Percentiles rank a stretch among this genome's conserved stretches.
phyloP scores from a whole-genome alignment of 148 eudicot species.

The Spergularia bocconei region DNA sequence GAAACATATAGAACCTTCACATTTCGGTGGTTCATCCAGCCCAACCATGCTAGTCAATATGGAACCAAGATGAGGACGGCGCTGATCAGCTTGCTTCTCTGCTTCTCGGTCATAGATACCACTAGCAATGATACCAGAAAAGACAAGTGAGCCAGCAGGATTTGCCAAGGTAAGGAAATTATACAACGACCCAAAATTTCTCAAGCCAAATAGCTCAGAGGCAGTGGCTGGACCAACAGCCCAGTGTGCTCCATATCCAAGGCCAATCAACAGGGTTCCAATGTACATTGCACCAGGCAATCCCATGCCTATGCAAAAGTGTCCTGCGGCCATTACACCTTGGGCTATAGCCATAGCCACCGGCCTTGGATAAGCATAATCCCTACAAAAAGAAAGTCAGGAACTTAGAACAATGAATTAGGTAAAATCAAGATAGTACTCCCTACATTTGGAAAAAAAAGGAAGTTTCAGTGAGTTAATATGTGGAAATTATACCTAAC shows the following conservation, averaged over 20 bases:
- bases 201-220: constrained; percentile 89
- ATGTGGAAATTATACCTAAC: constrained; percentile 52
- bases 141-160: constrained; percentile 83
- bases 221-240: constrained; percentile 91
- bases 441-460: background rate
- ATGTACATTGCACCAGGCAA: constrained; percentile 84
- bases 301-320: constrained; percentile 76
- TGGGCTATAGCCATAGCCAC: constrained; percentile 80
- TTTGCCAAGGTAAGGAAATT: constrained; percentile 89
- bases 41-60: constrained; percentile 25
- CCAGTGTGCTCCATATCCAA: constrained; percentile 98
- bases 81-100: constrained; percentile 67
- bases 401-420: constrained; percentile 11
- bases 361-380: constrained; percentile 84
- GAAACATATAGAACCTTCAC: constrained; percentile 84
- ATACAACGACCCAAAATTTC: constrained; percentile 82
- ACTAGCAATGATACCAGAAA: constrained; percentile 84
- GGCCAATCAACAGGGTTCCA: constrained; percentile 87
- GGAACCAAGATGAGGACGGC: constrained; percentile 23
- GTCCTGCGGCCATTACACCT: constrained; percentile 73
- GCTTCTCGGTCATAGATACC: constrained; percentile 87
- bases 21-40: constrained; percentile 55
- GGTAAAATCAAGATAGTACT: constrained; percentile 1
- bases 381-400: constrained; percentile 38
- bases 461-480: background rate